Evolutionary conservation across 169 alveolate genomes (phyloP).

Genomic region (Miamiensis avidus): DNA sequence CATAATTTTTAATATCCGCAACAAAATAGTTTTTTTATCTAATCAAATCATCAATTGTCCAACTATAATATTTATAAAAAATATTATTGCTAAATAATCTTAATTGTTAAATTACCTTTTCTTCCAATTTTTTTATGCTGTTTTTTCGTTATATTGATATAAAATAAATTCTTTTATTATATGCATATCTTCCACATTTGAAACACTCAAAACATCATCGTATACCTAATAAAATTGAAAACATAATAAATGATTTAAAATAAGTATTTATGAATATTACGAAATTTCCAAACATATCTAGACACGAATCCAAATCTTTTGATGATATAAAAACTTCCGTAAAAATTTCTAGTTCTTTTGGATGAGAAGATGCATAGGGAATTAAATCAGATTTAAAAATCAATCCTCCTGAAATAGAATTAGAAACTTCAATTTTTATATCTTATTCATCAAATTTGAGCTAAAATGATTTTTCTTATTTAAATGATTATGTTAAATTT

Average conservation of each 20-base stretch:
- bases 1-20: constrained; percentile 21
- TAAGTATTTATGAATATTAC: constrained; percentile 9
- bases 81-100: neutral
- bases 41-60: constrained; percentile 32
- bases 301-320: constrained; percentile 23
- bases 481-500: too few relatives aligned
- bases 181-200: constrained; percentile 24
- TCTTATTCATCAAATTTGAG: neutral
- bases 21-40: constrained; percentile 14
- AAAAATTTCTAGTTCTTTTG: constrained; percentile 45
- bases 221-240: too few relatives aligned
- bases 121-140: constrained; percentile 12
- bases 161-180: constrained; percentile 39
- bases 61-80: constrained; percentile 4
- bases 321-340: constrained; percentile 32
- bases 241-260: neutral
- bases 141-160: constrained; percentile 20
- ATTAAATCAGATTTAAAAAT: constrained; percentile 39
- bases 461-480: neutral
- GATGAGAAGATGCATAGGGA: constrained; percentile 44
- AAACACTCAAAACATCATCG: constrained; percentile 23
- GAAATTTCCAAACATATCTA: constrained; percentile 39
- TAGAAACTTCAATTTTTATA: constrained; percentile 12
- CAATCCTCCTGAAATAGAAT: constrained; percentile 42
- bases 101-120: constrained; percentile 7